Evolutionary conservation across 768 basidiomycete species (phyloP).

Genomic region (Lyophyllum decastes): DNA sequence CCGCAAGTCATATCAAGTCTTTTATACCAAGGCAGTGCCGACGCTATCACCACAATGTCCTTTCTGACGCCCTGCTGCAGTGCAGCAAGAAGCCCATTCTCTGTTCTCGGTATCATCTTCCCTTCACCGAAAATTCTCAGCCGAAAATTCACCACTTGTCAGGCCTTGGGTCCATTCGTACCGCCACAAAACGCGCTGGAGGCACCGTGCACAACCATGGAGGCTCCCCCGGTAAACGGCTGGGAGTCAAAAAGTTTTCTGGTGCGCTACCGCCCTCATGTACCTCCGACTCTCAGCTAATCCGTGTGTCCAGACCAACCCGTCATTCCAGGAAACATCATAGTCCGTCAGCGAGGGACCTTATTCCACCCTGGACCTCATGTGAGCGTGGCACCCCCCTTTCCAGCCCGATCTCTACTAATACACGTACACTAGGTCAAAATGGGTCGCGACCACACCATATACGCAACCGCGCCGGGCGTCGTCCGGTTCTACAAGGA

Average conservation of each 20-base stretch:
- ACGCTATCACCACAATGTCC: constrained; percentile 35
- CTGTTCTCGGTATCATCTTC: constrained; percentile 36
- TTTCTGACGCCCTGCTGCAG: constrained; percentile 48
- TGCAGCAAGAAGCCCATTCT: constrained; percentile 49
- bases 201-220: constrained; percentile 93
- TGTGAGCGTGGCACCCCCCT: constrained; percentile 47
- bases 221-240: constrained; percentile 87
- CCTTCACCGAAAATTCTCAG: neutral
- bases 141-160: neutral
- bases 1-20: neutral
- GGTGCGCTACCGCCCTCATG: constrained; percentile 46
- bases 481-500: constrained; percentile 93
- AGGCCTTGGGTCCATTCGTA: constrained; percentile 74
- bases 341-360: constrained; percentile 92
- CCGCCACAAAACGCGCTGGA: constrained; percentile 95
- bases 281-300: neutral
- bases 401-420: neutral
- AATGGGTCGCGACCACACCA: constrained; percentile 92
- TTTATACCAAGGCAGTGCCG: constrained; percentile 6
- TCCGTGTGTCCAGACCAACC: constrained; percentile 64
- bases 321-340: constrained; percentile 94
- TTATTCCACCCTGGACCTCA: constrained; percentile 94
- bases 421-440: constrained; percentile 58
- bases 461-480: constrained; percentile 88
- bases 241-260: constrained; percentile 96